Conservation (phyloP, 495 filamentous ascomycete species). For the Daldinia decipiens region DNA sequence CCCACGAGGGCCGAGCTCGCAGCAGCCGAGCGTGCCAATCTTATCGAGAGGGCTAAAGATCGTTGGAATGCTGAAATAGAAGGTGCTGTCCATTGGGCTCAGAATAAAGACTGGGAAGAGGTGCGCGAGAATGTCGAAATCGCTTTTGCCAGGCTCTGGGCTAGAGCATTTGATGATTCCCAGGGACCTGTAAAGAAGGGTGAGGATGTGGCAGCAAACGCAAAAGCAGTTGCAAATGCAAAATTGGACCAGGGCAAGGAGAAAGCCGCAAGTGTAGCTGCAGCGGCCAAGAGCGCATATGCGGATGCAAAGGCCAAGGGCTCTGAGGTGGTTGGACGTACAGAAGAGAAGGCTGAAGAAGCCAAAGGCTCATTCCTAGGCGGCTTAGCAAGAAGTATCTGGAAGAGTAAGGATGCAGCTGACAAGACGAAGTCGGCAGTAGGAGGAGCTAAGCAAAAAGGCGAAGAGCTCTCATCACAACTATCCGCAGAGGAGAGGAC, state of each 20-base stretch:
- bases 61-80: constrained; percentile 82
- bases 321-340: constrained; percentile 20
- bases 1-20: constrained; percentile 56
- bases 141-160: constrained; percentile 48
- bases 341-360: constrained; percentile 41
- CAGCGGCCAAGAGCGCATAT: constrained; percentile 46
- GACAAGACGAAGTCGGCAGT: constrained; percentile 27
- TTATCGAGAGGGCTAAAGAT: constrained; percentile 77
- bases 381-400: constrained; percentile 49
- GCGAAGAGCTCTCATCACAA: constrained; percentile 46
- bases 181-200: constrained; percentile 27
- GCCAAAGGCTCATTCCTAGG: constrained; percentile 47
- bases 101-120: constrained; percentile 70
- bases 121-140: constrained; percentile 66
- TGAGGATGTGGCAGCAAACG: constrained; percentile 11
- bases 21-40: constrained; percentile 56
- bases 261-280: constrained; percentile 43
- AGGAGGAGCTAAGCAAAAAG: constrained; percentile 43
- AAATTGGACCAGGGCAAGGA: constrained; percentile 40
- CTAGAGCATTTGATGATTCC: constrained; percentile 34
- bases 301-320: constrained; percentile 47
- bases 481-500: constrained; percentile 57
- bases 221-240: constrained; percentile 25
- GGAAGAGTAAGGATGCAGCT: constrained; percentile 45
- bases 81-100: constrained; percentile 70